phyloP scores from a whole-genome alignment of 345 rosid genomes.

The Trapa incisa region DNA sequence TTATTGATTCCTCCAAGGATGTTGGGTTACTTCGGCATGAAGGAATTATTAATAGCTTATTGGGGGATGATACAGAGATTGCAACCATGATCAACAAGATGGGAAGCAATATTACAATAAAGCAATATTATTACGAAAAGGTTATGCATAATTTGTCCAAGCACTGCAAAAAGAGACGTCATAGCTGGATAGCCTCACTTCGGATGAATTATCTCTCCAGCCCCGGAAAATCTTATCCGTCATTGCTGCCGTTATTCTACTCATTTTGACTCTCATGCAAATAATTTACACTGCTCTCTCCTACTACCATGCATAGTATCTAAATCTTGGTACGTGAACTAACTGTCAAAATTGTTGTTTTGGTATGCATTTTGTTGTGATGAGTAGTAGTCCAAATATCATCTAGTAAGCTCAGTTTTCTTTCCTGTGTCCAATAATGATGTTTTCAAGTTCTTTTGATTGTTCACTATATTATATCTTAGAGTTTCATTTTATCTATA shows the following conservation, averaged over 20 bases:
- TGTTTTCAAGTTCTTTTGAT: too few species aligned
- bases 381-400: too few species aligned
- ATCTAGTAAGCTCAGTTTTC: too few species aligned
- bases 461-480: too few species aligned
- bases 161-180: constrained; percentile 3
- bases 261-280: background rate
- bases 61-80: constrained; percentile 9
- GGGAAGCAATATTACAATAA: too few species aligned
- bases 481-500: too few species aligned
- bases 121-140: background rate
- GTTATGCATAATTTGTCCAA: background rate
- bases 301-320: background rate
- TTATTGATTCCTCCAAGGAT: too few species aligned
- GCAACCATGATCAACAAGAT: background rate
- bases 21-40: too few species aligned
- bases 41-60: background rate
- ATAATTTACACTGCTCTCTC: background rate
- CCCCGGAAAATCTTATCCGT: background rate
- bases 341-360: too few species aligned
- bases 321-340: background rate
- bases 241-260: background rate
- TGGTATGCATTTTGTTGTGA: too few species aligned
- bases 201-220: background rate
- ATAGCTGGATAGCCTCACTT: constrained; percentile 8
- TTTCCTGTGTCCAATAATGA: too few species aligned